phyloP scores from a whole-genome alignment of 306 rosid species.

The Cicer cuneatum region DNA sequence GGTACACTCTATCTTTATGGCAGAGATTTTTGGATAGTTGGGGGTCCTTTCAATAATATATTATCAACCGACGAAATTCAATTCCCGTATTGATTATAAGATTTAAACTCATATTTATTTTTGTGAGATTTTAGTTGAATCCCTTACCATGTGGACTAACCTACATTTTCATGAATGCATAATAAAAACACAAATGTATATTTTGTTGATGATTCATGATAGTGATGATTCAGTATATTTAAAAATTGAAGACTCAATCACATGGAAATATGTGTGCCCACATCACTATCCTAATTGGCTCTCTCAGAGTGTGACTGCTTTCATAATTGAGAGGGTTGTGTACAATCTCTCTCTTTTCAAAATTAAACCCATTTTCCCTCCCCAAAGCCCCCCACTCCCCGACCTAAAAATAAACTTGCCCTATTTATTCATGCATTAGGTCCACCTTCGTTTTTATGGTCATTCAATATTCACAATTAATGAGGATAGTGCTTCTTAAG shows the following conservation, averaged over 20 bases:
- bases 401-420: constrained; percentile 18
- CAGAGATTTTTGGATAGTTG: background rate
- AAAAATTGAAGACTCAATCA: constrained; percentile 37
- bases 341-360: constrained; percentile 36
- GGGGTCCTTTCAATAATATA: too few relatives aligned
- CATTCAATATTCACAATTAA: background rate
- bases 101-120: too few relatives aligned
- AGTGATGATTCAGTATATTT: constrained; percentile 49
- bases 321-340: constrained; percentile 42
- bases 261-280: constrained; percentile 64
- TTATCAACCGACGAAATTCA: too few relatives aligned
- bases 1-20: constrained; percentile 37
- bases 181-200: background rate
- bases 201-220: constrained; percentile 48
- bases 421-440: constrained; percentile 17
- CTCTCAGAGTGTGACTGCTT: too few relatives aligned
- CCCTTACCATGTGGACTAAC: too few relatives aligned
- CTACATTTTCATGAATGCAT: too few relatives aligned
- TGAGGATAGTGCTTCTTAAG: background rate
- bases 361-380: constrained; percentile 9
- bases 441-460: constrained; percentile 22
- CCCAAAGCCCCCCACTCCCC: background rate
- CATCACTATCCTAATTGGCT: constrained; percentile 52
- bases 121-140: too few relatives aligned
- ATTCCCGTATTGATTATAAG: too few relatives aligned